These are phyloP conservation scores for Liriodendron chinense DNA, from an alignment of 164 flowering plant species.

Conservation along the genomic window DNA sequence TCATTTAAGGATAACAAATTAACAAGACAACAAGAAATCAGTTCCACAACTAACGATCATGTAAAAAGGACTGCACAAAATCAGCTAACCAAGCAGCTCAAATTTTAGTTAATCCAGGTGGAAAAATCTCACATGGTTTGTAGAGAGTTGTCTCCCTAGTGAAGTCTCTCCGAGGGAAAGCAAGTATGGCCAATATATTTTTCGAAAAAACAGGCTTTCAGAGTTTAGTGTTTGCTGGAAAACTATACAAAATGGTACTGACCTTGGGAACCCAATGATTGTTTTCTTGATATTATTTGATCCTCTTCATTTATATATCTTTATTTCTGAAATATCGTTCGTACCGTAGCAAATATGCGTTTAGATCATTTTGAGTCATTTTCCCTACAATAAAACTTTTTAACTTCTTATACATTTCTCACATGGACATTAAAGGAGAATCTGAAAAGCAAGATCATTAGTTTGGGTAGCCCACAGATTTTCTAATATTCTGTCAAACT, in stretches of 20 bases:
- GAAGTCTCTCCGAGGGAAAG: too few species aligned
- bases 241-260: too few species aligned
- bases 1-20: slow-evolving; percentile 1
- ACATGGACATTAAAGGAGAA: neutral
- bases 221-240: too few species aligned
- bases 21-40: neutral
- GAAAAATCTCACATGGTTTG: neutral
- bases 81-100: neutral
- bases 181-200: too few species aligned
- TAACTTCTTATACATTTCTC: neutral
- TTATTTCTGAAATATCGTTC: too few species aligned
- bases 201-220: too few species aligned
- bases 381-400: neutral
- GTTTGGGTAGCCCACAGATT: neutral
- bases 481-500: neutral
- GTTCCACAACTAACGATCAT: neutral
- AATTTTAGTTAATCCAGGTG: neutral
- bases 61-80: neutral
- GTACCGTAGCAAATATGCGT: too few species aligned
- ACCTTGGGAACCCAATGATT: too few species aligned
- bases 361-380: neutral
- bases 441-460: neutral
- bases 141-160: neutral
- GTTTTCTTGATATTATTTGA: too few species aligned
- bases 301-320: too few species aligned